phyloP scores from a whole-genome alignment of 164 flowering plant species.

The Magnolia officinalis region DNA sequence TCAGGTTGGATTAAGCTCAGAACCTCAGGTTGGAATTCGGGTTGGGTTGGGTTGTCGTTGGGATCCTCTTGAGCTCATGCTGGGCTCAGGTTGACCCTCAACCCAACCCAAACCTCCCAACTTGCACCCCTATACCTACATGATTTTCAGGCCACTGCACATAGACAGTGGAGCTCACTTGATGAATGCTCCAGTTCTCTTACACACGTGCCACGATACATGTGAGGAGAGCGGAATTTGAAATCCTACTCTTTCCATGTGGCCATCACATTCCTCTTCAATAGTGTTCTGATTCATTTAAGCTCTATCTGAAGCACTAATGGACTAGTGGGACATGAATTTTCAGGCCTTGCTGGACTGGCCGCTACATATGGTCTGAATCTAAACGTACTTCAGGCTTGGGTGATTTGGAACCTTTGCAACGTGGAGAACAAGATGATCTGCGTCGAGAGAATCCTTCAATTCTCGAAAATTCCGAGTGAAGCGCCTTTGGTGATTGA shows the following conservation, averaged over 20 bases:
- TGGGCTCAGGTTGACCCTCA: no score
- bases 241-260: background rate
- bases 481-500: conserved; percentile 72
- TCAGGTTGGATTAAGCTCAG: no score
- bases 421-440: conserved; percentile 90
- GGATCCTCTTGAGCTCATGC: no score
- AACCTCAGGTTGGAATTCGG: no score
- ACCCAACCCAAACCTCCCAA: no score
- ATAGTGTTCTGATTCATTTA: background rate
- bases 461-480: conserved; percentile 55
- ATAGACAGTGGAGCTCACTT: no score
- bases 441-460: conserved; percentile 77
- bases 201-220: no score
- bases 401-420: conserved; percentile 81
- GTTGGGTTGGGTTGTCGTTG: no score
- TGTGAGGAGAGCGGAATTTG: background rate
- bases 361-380: conserved; percentile 77
- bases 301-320: background rate
- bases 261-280: background rate
- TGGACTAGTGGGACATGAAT: background rate
- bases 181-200: no score
- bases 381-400: conserved; percentile 71
- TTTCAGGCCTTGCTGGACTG: conserved; percentile 73
- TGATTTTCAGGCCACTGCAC: no score
- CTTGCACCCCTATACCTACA: no score